Base-by-base conservation (phyloP, 2,329 filamentous ascomycete genomes). In the Sporothrix protearum region DNA sequence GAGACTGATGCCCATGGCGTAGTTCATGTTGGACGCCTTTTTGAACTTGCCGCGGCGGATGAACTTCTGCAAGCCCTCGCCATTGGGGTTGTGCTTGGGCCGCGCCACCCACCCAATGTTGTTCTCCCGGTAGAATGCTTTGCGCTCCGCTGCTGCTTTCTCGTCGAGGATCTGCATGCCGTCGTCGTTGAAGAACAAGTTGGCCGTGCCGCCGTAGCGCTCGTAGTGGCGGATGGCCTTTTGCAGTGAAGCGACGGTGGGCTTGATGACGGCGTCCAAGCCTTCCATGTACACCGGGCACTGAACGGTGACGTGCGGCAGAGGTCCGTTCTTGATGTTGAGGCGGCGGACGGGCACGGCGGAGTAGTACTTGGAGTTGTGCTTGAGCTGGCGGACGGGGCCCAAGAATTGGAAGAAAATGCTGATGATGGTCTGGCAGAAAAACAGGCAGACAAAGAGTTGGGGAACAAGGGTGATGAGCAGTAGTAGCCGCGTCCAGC, bases 271-370 rank as follows among this genome's bases (percentile, higher is more conserved):
- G 73, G 84, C 88, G 53, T 82, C 82, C 2, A 96, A 85, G 75
- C 92, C 92, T 79, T 96, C 93, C 80, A 94, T 96, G 83, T 96
- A 96, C 0, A 96, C 92, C 4, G 93, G 93, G 79, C 92, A 94
- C 78, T 97, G 93, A 53, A 96, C 91, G 3, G 92, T 95, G 74
- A 93, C 85, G 77, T 93, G 92, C 2, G 91, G 91, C n/a, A 94
- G 84, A 30, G 90, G 89, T 9, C 89, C 66, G n/a, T 68, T 68
- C n/a, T 22, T 28, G 30, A 57, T 28, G 19, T 57, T n/a, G 33
- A 68, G 66, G 19, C 66, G 66, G 10, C 25, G 30, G 12, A 57
- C 49, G 10, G 66, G 85, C n/a, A 85, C 83, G 1, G 91, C 92
- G 0, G 92, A 95, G 81, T 91, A 96, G 82, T 90, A 95, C 79